Evolutionary conservation across 169 alveolate genomes (phyloP).

Genomic region (Plasmodium inui): DNA sequence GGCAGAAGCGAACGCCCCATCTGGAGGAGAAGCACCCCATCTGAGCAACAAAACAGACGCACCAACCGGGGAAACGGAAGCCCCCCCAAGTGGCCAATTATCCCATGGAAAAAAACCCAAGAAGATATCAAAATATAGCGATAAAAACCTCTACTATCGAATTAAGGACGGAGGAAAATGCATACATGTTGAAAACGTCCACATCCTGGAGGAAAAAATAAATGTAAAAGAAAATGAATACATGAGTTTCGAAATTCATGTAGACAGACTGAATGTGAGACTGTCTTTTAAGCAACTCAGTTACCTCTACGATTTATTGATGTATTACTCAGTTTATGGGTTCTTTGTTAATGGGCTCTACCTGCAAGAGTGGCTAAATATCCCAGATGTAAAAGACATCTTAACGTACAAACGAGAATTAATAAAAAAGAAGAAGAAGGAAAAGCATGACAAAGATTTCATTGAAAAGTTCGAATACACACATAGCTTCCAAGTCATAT

Average conservation of each 20-base stretch:
- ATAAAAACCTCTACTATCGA: slow-evolving; percentile 2
- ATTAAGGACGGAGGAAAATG: background rate
- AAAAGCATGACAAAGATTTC: slow-evolving; percentile 54
- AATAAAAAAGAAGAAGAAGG: slow-evolving; percentile 47
- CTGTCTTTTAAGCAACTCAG: slow-evolving; percentile 21
- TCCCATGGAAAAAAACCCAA: background rate
- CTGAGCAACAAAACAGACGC: background rate
- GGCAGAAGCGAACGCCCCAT: background rate
- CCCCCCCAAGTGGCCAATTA: background rate
- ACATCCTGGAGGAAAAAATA: slow-evolving; percentile 45
- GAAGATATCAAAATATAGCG: background rate
- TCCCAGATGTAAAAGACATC: slow-evolving; percentile 42
- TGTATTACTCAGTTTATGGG: slow-evolving; percentile 28
- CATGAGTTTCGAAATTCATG: slow-evolving; percentile 21
- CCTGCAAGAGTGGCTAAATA: slow-evolving; percentile 50
- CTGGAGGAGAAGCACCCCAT: background rate
- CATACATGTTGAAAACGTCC: slow-evolving; percentile 4
- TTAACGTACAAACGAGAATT: slow-evolving; percentile 43
- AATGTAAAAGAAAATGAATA: slow-evolving; percentile 68
- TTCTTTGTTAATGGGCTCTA: slow-evolving; percentile 37
- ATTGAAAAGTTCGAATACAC: slow-evolving; percentile 57
- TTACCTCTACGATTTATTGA: slow-evolving; percentile 18
- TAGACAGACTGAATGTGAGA: slow-evolving; percentile 20
- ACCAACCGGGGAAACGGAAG: background rate
- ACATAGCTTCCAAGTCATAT: slow-evolving; percentile 59